Evolutionary conservation across 768 basidiomycete species (phyloP).

Genomic region (Termitomyces sp.): DNA sequence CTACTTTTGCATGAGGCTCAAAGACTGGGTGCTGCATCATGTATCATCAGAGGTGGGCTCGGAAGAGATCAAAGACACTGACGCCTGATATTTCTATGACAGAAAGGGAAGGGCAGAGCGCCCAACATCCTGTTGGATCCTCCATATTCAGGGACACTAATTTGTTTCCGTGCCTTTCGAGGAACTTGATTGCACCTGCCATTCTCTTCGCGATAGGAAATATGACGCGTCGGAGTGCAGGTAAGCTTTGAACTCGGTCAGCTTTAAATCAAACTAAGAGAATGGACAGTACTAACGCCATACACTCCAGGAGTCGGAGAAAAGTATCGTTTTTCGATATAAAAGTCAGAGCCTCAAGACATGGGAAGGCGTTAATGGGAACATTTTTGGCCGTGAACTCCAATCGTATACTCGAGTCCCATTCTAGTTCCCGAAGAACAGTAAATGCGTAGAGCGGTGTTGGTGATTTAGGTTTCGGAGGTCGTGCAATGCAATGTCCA

Average conservation of each 20-base stretch:
- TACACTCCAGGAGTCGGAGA: background rate
- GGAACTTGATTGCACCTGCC: background rate
- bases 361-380: background rate
- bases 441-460: slow-evolving; percentile 1
- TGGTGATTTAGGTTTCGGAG: background rate
- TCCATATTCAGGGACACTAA: background rate
- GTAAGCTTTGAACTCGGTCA: background rate
- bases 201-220: slow-evolving; percentile 1
- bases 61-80: background rate
- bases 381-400: background rate
- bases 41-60: background rate
- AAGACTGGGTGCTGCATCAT: background rate
- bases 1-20: background rate
- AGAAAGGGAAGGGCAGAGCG: slow-evolving; percentile 1
- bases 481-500: background rate
- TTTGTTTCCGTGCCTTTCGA: background rate
- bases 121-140: background rate
- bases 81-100: background rate
- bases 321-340: slow-evolving; percentile 1
- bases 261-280: background rate
- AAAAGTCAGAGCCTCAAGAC: background rate
- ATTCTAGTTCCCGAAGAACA: background rate
- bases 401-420: background rate
- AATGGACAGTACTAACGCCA: background rate
- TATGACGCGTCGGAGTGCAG: background rate